These are phyloP conservation scores for Vanderwaltozyma yarrowii DNA, from an alignment of 805 yeast genomes.

Conservation along the genomic window DNA sequence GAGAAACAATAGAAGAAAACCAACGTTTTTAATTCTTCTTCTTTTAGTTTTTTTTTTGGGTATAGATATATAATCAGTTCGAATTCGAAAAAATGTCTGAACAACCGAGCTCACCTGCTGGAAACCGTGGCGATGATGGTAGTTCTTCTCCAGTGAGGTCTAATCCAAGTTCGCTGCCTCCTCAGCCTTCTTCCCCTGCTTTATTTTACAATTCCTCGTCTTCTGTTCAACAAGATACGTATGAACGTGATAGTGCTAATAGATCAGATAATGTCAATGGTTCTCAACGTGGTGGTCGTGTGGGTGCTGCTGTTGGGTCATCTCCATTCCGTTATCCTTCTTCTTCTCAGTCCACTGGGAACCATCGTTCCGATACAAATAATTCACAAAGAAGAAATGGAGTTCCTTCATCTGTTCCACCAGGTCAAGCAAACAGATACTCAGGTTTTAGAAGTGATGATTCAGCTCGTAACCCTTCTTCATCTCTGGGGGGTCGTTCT, in stretches of 20 bases:
- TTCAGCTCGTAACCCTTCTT: conserved; percentile 15
- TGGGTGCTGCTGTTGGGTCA: conserved; percentile 26
- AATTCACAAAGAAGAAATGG: conserved; percentile 11
- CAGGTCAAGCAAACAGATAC: conserved; percentile 26
- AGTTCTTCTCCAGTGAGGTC: conserved; percentile 28
- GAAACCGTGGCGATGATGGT: neutral
- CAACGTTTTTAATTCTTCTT: too few relatives aligned
- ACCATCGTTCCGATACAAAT: conserved; percentile 21
- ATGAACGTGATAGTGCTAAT: conserved; percentile 14
- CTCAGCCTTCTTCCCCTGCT: conserved; percentile 30
- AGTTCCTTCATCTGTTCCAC: conserved; percentile 5
- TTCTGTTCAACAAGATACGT: conserved; percentile 24
- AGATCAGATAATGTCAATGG: conserved; percentile 2
- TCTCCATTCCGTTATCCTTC: conserved; percentile 40
- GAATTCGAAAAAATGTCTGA: conserved; percentile 24
- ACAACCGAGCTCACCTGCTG: conserved; percentile 2
- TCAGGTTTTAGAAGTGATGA: conserved; percentile 38
- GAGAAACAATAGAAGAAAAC: too few relatives aligned
- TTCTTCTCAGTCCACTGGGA: conserved; percentile 19
- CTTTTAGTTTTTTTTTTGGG: too few relatives aligned
- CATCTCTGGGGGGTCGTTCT: conserved; percentile 20
- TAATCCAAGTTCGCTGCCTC: conserved; percentile 28
- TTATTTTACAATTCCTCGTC: conserved; percentile 25
- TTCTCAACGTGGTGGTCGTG: neutral
- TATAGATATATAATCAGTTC: too few relatives aligned